Conservation (phyloP, 352 stramenopile genomes). For the Globisporangium alternatum region DNA sequence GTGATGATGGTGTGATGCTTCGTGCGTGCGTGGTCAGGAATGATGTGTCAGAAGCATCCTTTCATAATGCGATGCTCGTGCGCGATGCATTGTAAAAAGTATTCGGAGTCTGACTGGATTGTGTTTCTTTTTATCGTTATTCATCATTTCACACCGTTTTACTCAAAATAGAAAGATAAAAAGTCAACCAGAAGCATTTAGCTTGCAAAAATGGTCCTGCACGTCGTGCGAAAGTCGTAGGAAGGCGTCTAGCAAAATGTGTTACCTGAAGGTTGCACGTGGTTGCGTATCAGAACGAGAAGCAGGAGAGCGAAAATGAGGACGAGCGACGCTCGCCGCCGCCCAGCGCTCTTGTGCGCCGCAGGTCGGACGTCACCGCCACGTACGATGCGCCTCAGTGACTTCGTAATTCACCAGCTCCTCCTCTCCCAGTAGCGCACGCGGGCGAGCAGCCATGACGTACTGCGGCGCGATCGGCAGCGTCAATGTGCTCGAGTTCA, state of each 20-base stretch:
- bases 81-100: no score
- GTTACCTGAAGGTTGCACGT: constrained; percentile 3
- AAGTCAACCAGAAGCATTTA: no score
- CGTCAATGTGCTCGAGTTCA: constrained; percentile 64
- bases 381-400: background rate
- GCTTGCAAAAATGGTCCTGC: no score
- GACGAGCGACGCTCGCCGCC: constrained; percentile 3
- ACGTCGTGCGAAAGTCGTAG: background rate
- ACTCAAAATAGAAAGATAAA: no score
- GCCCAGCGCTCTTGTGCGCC: background rate
- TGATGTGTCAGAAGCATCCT: no score
- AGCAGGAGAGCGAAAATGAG: background rate
- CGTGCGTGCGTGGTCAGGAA: no score
- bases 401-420: background rate
- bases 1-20: no score
- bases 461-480: constrained; percentile 65
- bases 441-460: constrained; percentile 22
- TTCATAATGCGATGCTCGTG: no score
- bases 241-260: background rate
- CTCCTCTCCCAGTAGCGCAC: background rate
- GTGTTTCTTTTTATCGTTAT: no score
- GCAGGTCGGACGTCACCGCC: background rate
- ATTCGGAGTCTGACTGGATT: no score
- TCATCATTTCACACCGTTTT: no score
- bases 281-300: background rate